Evolutionary conservation across 1,139 yeast species (phyloP).

Genomic region (Dujonia santamariae): DNA sequence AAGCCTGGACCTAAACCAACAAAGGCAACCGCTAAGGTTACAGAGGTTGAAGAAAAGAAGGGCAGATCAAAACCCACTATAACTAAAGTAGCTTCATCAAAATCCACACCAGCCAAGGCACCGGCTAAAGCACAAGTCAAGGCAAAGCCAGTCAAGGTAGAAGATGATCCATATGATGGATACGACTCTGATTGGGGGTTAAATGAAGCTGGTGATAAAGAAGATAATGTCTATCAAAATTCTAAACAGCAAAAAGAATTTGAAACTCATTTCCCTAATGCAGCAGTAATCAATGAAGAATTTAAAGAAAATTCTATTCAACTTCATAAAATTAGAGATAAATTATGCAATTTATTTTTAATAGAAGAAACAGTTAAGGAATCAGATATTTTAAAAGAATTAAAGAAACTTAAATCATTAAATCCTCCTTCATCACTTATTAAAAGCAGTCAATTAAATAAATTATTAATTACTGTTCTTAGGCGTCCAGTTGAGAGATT

Average conservation of each 20-base stretch:
- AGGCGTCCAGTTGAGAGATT: conserved; percentile 25
- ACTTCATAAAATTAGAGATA: conserved; percentile 20
- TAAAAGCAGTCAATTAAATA: conserved; percentile 20
- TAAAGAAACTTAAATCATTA: conserved; percentile 15
- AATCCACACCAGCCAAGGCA: conserved; percentile 12
- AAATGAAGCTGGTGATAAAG: conserved; percentile 24
- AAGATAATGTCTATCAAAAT: conserved; percentile 33
- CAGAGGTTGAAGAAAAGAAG: no score
- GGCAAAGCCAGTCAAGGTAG: conserved; percentile 22
- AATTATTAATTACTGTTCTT: conserved; percentile 30
- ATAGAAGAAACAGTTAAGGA: conserved; percentile 12
- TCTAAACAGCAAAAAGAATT: conserved; percentile 28
- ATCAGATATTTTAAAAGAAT: conserved; percentile 16
- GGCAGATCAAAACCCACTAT: no score
- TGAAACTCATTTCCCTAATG: conserved; percentile 22
- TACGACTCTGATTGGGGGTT: conserved; percentile 47
- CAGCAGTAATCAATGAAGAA: conserved; percentile 18
- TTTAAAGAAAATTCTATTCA: conserved; percentile 14
- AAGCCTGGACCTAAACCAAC: conserved; percentile 1
- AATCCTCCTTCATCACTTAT: conserved; percentile 27
- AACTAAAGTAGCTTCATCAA: conserved; percentile 17
- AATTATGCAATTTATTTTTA: conserved; percentile 18
- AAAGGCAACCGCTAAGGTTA: conserved; percentile 1
- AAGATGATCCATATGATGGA: conserved; percentile 19
- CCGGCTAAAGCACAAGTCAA: conserved; percentile 16